phyloP scores from a whole-genome alignment of 768 basidiomycete genomes.

The Dentipellis fragilis region DNA sequence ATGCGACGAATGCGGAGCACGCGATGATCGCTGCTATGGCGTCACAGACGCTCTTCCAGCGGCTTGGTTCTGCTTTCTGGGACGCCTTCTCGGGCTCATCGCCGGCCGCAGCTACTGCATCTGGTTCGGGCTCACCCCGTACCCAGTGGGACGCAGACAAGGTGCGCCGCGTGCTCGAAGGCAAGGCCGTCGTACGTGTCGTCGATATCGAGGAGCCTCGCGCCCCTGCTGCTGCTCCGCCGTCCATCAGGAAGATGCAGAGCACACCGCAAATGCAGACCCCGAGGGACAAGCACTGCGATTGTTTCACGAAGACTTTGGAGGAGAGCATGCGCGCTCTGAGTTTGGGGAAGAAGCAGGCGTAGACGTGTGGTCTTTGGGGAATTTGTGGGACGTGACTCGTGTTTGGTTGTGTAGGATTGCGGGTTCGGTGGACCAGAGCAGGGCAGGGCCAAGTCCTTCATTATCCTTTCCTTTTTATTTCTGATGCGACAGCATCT shows the following conservation, averaged over 20 bases:
- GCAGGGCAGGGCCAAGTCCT: no score
- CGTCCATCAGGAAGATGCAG: neutral
- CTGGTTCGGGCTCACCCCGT: slow-evolving; percentile 3
- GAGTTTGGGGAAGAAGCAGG: slow-evolving; percentile 41
- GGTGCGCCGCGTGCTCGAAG: slow-evolving; percentile 72
- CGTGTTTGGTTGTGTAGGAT: no score
- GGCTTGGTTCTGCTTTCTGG: slow-evolving; percentile 75
- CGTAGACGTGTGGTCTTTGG: neutral
- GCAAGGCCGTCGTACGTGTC: slow-evolving; percentile 68
- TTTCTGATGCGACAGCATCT: no score
- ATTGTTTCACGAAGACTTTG: slow-evolving; percentile 30
- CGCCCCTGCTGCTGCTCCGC: neutral
- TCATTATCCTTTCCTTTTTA: no score
- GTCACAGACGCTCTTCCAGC: slow-evolving; percentile 62
- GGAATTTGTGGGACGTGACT: neutral
- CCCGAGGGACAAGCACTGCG: neutral
- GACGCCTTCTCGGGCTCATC: slow-evolving; percentile 69
- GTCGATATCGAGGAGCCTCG: slow-evolving; percentile 56
- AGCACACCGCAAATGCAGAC: neutral
- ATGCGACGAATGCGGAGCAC: slow-evolving; percentile 26
- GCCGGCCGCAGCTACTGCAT: slow-evolving; percentile 15
- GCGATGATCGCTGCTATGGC: slow-evolving; percentile 67
- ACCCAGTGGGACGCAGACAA: slow-evolving; percentile 57
- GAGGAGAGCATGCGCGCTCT: slow-evolving; percentile 65
- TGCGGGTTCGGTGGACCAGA: no score